Evolutionary conservation across 2,329 filamentous ascomycete genomes (phyloP).

Genomic region (Cercospora sojina): DNA sequence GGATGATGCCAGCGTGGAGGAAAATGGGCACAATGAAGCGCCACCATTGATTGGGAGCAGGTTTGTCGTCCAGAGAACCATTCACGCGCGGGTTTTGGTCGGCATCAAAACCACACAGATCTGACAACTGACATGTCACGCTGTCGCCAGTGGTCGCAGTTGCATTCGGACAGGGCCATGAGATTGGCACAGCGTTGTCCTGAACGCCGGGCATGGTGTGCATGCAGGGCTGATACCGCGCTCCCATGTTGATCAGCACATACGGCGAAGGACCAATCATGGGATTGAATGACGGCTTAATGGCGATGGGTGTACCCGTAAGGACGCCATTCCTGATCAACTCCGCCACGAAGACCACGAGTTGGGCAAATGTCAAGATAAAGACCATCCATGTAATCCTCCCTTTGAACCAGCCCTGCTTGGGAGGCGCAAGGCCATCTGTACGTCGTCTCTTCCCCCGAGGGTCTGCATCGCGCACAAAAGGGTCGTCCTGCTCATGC

Average conservation of each 20-base stretch:
- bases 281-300: conserved; percentile 83
- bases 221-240: conserved; percentile 92
- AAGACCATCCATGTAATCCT: conserved; percentile 79
- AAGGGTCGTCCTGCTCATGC: conserved; percentile 43
- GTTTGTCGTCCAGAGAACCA: conserved; percentile 53
- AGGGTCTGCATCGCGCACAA: conserved; percentile 39
- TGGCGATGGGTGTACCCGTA: conserved; percentile 76
- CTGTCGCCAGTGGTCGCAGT: conserved; percentile 61
- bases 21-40: conserved; percentile 96
- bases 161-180: conserved; percentile 77
- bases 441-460: conserved; percentile 26
- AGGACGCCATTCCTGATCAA: conserved; percentile 75
- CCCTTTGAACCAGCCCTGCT: conserved; percentile 56
- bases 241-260: conserved; percentile 95
- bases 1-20: conserved; percentile 87
- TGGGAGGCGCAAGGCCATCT: conserved; percentile 31
- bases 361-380: conserved; percentile 70
- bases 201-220: conserved; percentile 68
- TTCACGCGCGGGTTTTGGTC: conserved; percentile 63
- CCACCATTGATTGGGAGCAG: conserved; percentile 89
- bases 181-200: conserved; percentile 51
- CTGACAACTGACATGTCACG: conserved; percentile 67
- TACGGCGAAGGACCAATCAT: conserved; percentile 95
- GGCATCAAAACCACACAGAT: conserved; percentile 80
- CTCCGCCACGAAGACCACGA: conserved; percentile 85